Percentiles rank a stretch among this genome's conserved stretches.
Evolutionary conservation across 1,139 yeast species (phyloP).

Genomic region (Lodderomyces elongisporus): DNA sequence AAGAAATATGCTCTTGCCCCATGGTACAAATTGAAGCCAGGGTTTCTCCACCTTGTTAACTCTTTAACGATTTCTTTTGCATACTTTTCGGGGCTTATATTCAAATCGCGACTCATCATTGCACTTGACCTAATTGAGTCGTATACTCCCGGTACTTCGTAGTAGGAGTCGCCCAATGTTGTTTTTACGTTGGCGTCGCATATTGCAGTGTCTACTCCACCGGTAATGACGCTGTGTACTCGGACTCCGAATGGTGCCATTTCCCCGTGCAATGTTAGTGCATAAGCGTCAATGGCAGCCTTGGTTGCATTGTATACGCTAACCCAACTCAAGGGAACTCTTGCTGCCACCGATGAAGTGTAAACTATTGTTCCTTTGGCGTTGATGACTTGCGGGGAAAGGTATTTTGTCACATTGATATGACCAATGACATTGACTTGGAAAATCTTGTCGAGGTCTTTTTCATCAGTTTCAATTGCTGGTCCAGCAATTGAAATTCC

Average conservation of each 20-base stretch:
- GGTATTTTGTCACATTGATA: slow-evolving; percentile 31
- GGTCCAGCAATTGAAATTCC: slow-evolving; percentile 31
- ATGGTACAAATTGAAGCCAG: slow-evolving; percentile 29
- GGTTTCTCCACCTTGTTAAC: slow-evolving; percentile 17
- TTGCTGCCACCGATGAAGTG: slow-evolving; percentile 33
- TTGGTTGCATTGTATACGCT: slow-evolving; percentile 32
- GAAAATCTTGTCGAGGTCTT: slow-evolving; percentile 19
- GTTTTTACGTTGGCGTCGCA: slow-evolving; percentile 15
- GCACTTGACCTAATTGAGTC: slow-evolving; percentile 22
- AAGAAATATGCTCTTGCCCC: slow-evolving; percentile 22
- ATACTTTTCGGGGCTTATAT: slow-evolving; percentile 22
- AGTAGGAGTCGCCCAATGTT: slow-evolving; percentile 17
- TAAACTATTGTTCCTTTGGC: slow-evolving; percentile 35
- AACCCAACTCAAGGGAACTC: slow-evolving; percentile 34
- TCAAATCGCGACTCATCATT: slow-evolving; percentile 25
- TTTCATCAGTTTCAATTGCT: slow-evolving; percentile 28
- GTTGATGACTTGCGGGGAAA: slow-evolving; percentile 24
- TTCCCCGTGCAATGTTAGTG: slow-evolving; percentile 58
- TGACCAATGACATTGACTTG: slow-evolving; percentile 37
- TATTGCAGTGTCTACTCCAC: slow-evolving; percentile 38
- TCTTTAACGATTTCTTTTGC: slow-evolving; percentile 27
- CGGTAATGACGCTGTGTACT: slow-evolving; percentile 36
- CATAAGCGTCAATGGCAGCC: slow-evolving; percentile 73
- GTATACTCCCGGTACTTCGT: slow-evolving; percentile 27
- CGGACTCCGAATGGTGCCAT: slow-evolving; percentile 38